Conservation (phyloP, 2,329 filamentous ascomycete genomes). For the Penicillium sp. region DNA sequence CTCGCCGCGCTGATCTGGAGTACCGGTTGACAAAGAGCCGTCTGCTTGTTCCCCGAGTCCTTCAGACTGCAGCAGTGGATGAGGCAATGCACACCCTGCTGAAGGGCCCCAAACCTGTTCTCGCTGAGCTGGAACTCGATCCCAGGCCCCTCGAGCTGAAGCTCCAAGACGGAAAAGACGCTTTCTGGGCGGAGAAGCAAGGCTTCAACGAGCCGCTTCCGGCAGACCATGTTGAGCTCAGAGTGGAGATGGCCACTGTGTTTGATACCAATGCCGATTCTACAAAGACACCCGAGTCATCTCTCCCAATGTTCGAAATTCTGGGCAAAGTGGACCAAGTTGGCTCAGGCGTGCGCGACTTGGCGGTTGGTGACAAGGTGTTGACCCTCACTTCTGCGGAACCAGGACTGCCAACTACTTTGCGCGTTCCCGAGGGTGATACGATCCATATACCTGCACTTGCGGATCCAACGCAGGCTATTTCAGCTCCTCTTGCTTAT, state of each 20-base stretch:
- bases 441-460: constrained; percentile 17
- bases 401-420: constrained; percentile 13
- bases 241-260: constrained; percentile 19
- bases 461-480: constrained; percentile 8
- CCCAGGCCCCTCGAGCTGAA: constrained; percentile 16
- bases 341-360: constrained; percentile 13
- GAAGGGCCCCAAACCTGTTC: constrained; percentile 17
- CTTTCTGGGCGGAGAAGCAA: constrained; percentile 14
- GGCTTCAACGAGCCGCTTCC: not conserved
- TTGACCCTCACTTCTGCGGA: constrained; percentile 14
- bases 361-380: constrained; percentile 19
- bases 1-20: constrained; percentile 17
- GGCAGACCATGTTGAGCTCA: constrained; percentile 14
- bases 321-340: constrained; percentile 13
- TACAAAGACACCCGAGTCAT: constrained; percentile 13
- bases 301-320: constrained; percentile 20
- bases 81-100: constrained; percentile 20
- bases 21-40: constrained; percentile 17
- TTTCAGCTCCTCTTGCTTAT: constrained; percentile 20
- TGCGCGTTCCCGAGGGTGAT: constrained; percentile 15
- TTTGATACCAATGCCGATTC: constrained; percentile 13
- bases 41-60: constrained; percentile 15
- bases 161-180: constrained; percentile 7
- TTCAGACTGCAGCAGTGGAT: constrained; percentile 14
- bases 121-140: constrained; percentile 10